Evolutionary conservation across 2,329 filamentous ascomycete species (phyloP).

Genomic region (Alternaria longipes): DNA sequence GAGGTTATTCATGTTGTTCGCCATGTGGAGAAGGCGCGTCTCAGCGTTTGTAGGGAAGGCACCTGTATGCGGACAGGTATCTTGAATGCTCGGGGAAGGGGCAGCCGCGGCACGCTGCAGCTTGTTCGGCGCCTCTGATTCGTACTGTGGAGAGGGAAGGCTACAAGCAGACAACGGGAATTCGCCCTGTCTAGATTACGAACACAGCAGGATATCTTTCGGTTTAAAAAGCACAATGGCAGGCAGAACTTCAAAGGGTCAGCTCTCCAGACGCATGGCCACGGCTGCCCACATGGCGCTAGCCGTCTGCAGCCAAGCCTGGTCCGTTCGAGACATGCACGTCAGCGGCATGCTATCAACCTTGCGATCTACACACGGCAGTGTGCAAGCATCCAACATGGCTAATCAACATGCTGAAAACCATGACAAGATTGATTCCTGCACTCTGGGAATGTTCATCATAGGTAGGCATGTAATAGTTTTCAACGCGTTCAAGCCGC

Average conservation of each 20-base stretch:
- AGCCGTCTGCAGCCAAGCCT: constrained; percentile 27
- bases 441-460: constrained; percentile 71
- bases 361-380: background rate
- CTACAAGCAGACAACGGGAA: background rate
- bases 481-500: constrained; percentile 19
- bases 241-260: constrained; percentile 10
- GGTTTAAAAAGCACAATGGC: constrained; percentile 9
- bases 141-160: background rate
- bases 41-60: constrained; percentile 39
- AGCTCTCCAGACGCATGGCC: constrained; percentile 12
- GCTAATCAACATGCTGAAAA: background rate
- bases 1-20: constrained; percentile 92
- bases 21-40: constrained; percentile 63
- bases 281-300: constrained; percentile 26
- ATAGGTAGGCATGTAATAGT: constrained; percentile 57
- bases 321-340: constrained; percentile 9
- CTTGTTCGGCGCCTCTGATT: constrained; percentile 15
- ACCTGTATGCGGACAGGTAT: constrained; percentile 24
- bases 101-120: constrained; percentile 38
- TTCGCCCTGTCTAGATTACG: background rate
- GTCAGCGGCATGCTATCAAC: constrained; percentile 9
- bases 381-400: constrained; percentile 19
- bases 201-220: background rate
- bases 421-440: constrained; percentile 60
- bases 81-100: constrained; percentile 35